These are phyloP conservation scores for Blastobotrys malaysiensis DNA, from an alignment of 1,139 yeast genomes.

Conservation along the genomic window DNA sequence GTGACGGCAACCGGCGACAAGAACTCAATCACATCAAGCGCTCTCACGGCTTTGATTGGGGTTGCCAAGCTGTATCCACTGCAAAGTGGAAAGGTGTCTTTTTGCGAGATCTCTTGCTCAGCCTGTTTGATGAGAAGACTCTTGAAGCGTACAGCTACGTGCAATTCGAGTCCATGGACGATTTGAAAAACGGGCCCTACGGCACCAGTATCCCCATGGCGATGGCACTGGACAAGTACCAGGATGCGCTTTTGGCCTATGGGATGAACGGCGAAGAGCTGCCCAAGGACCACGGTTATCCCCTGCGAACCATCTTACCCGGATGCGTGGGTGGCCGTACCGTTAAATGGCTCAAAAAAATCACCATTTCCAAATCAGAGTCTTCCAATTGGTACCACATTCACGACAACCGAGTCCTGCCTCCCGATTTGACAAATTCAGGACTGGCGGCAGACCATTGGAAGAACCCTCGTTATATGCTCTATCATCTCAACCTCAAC, in stretches of 20 bases:
- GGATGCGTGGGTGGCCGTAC: constrained; percentile 37
- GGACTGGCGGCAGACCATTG: constrained; percentile 28
- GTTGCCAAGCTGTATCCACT: constrained; percentile 35
- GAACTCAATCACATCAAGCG: constrained; percentile 35
- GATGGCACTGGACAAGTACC: constrained; percentile 32
- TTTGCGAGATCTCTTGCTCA: constrained; percentile 28
- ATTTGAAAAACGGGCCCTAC: constrained; percentile 34
- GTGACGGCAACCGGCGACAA: constrained; percentile 36
- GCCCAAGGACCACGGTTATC: constrained; percentile 35
- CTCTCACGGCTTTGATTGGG: constrained; percentile 36
- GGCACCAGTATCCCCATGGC: constrained; percentile 31
- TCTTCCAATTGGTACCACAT: constrained; percentile 35
- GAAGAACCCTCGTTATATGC: neutral
- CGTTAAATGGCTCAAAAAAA: constrained; percentile 33
- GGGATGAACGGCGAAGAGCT: constrained; percentile 33
- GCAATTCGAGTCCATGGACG: constrained; percentile 34
- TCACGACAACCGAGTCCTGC: constrained; percentile 34
- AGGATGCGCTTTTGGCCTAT: constrained; percentile 31
- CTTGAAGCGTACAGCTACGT: constrained; percentile 25
- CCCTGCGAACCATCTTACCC: constrained; percentile 33
- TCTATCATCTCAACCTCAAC: neutral
- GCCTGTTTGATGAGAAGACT: neutral
- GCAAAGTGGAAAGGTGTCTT: constrained; percentile 35
- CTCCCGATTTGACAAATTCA: constrained; percentile 19
- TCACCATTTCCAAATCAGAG: constrained; percentile 30